phyloP scores from a whole-genome alignment of 2,329 filamentous ascomycete species.

The Ascocoryne sarcoides region DNA sequence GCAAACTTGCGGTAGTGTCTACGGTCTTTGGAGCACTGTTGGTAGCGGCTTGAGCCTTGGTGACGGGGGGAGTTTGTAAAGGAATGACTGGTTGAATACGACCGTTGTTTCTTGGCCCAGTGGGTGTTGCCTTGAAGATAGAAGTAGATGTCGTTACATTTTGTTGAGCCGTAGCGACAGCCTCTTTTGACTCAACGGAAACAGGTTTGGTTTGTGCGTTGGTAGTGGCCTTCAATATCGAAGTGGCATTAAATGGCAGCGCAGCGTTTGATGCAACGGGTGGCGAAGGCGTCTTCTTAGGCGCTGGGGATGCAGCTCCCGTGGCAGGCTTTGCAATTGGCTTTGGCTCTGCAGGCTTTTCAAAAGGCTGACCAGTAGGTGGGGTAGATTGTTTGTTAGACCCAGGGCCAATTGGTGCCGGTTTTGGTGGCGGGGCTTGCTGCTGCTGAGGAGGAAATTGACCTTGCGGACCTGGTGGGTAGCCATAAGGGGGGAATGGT shows the following conservation, averaged over 20 bases:
- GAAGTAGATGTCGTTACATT: slow-evolving; percentile 7
- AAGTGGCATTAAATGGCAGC: too few relatives aligned
- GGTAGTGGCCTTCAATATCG: too few relatives aligned
- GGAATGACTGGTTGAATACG: slow-evolving; percentile 60
- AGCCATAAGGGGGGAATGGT: slow-evolving; percentile 37
- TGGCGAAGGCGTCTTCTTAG: slow-evolving; percentile 7
- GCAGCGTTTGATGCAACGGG: slow-evolving; percentile 18
- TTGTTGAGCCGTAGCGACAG: slow-evolving; percentile 9
- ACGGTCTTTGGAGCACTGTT: slow-evolving; percentile 11
- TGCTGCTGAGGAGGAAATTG: slow-evolving; percentile 42
- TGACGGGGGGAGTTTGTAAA: slow-evolving; percentile 40
- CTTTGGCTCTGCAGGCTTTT: slow-evolving; percentile 46
- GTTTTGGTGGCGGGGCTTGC: slow-evolving; percentile 27
- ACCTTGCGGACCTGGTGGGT: slow-evolving; percentile 55
- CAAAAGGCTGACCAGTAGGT: slow-evolving; percentile 32
- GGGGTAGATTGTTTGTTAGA: slow-evolving; percentile 40
- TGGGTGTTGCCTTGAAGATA: slow-evolving; percentile 26
- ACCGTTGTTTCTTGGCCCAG: slow-evolving; percentile 34
- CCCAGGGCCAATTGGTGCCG: slow-evolving; percentile 43
- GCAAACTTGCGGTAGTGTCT: slow-evolving; percentile 36
- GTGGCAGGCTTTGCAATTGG: slow-evolving; percentile 35
- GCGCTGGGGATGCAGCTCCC: slow-evolving; percentile 15
- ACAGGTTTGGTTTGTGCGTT: slow-evolving; percentile 47
- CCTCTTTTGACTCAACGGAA: slow-evolving; percentile 33
- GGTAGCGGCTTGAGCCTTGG: slow-evolving; percentile 31